Evolutionary conservation across 306 rosid genomes (phyloP), one percentile per base, ranked within the genome.

Genomic region (Cicer bijugum): DNA sequence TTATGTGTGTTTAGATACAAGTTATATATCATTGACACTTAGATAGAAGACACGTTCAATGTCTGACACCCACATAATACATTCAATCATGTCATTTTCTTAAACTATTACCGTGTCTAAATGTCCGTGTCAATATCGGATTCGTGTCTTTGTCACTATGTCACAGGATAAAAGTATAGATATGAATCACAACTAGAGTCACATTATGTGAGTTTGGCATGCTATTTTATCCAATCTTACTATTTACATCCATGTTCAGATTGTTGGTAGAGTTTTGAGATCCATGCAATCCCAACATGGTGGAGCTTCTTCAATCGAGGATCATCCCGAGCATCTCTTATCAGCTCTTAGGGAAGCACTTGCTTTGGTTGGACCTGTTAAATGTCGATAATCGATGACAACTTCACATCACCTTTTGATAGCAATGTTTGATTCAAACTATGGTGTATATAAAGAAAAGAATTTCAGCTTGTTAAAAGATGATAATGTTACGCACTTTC

Each of bases 261-360:
- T 89, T 71, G 89, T 93, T 66, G 97, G 97, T 80, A 93, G 89
- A 79, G 84, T 87, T 69, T 75, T 93, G 67, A 91, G 85, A 80
- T 85, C 83, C 60, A 84, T 93, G 90, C 90, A 88, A 61, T 74
- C 84, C 5, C 81, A 79, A 39, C 78, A 78, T 33, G 85, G 89
- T 69, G 80, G 72, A 71, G 82, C 82, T 53, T 81, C 85, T 42
- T 37, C 33, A 56, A 75, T 93, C 3, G 92, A 93, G 69, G 88
- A 85, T 70, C 83, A 89, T 74, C 91, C 97, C 0, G 82, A 89
- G 43, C 79, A 85, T 81, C 97, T 89, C 60, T 77, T 89, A 69
- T 71, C 79, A 63, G 97, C 98, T 78, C 85, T 91, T 45, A 79
- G 62, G 74, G 97, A 93, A 83, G 97, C 98, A 38, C 78, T 86